Percentiles rank a stretch among this genome's conserved stretches.
Conservation (phyloP, 768 basidiomycete species). For the Suillus weaverae region DNA sequence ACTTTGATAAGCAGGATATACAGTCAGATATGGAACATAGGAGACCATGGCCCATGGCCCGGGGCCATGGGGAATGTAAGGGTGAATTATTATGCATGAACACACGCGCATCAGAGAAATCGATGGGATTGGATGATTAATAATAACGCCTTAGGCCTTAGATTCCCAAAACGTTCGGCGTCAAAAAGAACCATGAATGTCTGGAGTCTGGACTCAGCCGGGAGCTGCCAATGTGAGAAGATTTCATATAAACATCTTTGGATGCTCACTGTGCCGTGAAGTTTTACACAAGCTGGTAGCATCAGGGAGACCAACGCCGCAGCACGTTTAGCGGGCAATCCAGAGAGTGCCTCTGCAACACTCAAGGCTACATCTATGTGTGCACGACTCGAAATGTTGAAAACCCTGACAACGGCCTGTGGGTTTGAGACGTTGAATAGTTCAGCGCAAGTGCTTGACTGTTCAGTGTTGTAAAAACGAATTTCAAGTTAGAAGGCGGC, state of each 20-base stretch:
- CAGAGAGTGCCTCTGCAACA: neutral
- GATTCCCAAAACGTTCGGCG: neutral
- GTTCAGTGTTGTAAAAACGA: too few relatives aligned
- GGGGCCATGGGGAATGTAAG: neutral
- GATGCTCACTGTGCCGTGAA: neutral
- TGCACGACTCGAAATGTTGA: neutral
- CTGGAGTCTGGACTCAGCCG: neutral
- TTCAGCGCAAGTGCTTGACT: neutral
- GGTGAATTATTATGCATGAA: neutral
- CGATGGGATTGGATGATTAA: neutral
- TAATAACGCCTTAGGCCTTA: neutral
- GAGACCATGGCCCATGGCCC: neutral
- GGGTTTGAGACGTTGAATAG: neutral
- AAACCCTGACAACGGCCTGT: neutral
- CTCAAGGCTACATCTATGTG: neutral
- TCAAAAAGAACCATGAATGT: neutral
- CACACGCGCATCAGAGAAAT: neutral
- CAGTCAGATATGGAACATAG: neutral
- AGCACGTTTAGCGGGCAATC: neutral
- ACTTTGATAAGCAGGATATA: neutral
- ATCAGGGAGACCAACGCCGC: too few relatives aligned
- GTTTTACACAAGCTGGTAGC: neutral
- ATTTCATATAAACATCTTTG: neutral
- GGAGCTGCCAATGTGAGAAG: neutral
- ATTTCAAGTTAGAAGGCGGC: neutral